Conservation (phyloP, 139 green algal genomes). For the Coelastrella sp. region DNA sequence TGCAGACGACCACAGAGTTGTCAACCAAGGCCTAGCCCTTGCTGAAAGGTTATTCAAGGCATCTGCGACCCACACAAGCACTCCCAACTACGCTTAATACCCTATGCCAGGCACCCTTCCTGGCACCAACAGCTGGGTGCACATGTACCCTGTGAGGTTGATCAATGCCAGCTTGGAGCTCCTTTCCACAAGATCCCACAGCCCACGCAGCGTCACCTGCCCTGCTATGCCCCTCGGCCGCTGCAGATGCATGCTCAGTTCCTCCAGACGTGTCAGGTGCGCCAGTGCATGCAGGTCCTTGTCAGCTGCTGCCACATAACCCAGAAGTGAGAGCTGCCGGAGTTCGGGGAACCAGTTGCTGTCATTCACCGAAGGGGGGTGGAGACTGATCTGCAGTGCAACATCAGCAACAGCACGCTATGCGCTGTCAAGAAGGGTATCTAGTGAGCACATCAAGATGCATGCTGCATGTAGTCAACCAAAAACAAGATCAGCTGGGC, state of each 20-base stretch:
- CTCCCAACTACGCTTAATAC: background rate
- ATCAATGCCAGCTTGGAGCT: background rate
- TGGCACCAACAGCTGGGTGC: conserved; percentile 28
- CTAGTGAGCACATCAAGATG: background rate
- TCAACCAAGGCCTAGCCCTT: too few relatives aligned
- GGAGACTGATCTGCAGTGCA: background rate
- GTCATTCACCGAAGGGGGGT: background rate
- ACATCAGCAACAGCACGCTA: background rate
- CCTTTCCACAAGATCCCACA: conserved; percentile 17
- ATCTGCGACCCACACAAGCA: too few relatives aligned
- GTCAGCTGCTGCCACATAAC: conserved; percentile 29
- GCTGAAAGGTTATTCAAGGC: too few relatives aligned
- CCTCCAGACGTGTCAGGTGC: background rate
- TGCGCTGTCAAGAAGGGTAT: background rate
- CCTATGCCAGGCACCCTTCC: conserved; percentile 15
- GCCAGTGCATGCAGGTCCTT: conserved; percentile 20
- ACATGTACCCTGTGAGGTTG: conserved; percentile 11
- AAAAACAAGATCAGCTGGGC: too few relatives aligned
- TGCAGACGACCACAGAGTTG: too few relatives aligned
- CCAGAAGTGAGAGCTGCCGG: background rate
- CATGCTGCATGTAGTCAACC: too few relatives aligned
- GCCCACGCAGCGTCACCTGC: conserved; percentile 17
- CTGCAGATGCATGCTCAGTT: conserved; percentile 22
- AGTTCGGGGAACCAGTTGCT: conserved; percentile 12
- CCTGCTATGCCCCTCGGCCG: conserved; percentile 20